Evolutionary conservation across 2,329 filamentous ascomycete species (phyloP).

Genomic region (Dactylonectria macrodidyma): DNA sequence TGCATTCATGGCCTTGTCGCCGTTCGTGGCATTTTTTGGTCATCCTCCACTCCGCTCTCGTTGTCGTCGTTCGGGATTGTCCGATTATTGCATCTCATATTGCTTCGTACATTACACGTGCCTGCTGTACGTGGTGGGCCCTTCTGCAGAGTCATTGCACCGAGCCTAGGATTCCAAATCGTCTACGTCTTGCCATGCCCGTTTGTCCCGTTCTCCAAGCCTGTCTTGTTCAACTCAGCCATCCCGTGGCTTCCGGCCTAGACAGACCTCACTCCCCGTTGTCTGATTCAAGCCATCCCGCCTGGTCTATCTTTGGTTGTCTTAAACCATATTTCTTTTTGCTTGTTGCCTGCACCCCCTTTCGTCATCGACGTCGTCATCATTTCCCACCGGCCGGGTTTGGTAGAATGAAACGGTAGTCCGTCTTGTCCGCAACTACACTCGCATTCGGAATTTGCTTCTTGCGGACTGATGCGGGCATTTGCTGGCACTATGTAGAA

Average conservation of each 20-base stretch:
- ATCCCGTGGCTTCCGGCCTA: constrained; percentile 1
- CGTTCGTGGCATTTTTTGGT: constrained; percentile 12
- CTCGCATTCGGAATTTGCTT: neutral
- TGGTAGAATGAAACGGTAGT: neutral
- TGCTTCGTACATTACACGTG: neutral
- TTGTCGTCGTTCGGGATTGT: constrained; percentile 4
- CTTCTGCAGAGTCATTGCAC: neutral
- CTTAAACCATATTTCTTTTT: neutral
- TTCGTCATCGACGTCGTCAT: constrained; percentile 2
- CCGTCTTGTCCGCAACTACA: neutral
- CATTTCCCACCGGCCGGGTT: neutral
- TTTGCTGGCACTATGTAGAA: neutral
- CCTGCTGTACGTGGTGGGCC: neutral
- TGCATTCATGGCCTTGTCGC: constrained; percentile 4
- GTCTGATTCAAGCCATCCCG: neutral
- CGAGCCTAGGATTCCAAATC: neutral
- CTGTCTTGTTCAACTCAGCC: neutral
- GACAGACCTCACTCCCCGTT: neutral
- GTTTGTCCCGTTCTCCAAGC: neutral
- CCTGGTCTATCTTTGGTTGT: neutral
- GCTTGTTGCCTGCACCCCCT: neutral
- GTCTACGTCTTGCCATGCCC: neutral
- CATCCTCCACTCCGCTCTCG: constrained; percentile 12
- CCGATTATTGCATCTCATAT: constrained; percentile 13
- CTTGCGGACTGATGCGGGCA: neutral